Base-by-base conservation (phyloP, 2,329 filamentous ascomycete species). In the Pestalotiopsis sp. region DNA sequence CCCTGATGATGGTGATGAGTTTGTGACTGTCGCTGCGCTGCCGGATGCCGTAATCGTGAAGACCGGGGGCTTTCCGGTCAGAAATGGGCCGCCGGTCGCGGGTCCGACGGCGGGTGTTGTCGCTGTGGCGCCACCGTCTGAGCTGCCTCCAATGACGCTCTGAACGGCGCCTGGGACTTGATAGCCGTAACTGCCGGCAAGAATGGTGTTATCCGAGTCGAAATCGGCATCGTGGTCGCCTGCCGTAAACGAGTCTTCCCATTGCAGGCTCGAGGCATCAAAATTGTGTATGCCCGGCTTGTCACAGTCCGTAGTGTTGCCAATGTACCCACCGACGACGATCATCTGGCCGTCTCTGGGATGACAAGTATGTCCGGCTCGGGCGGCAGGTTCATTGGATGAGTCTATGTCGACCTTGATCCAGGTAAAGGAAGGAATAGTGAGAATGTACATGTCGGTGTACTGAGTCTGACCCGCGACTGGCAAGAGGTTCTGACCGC, bases 401-500 rank as follows among this genome's bases (percentile, higher is more conserved):
- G 78, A 76, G 62, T 68, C 61, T 6, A 82, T 82, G 69, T 91
- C 83, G 26, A 92, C 89, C 73, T 88, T 77, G 68, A 93, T 89
- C 91, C 91, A 93, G 7, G 88, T 91, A 75, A 94, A 94, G 0
- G 88, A 86, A 0, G 91, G 91, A 38, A 94, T 84, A 3, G 90
- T 91, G 35, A 94, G 81, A 69, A 93, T 92, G 88, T 90, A 93
- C 82, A 92, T 88, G 73, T 94, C 91, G 30, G 89, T 86, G 77
- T 93, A 92, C 73, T 88, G 85, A 0, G 78, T 82, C 75, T 88
- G 85, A 39, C 80, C 76, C 66, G 79, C 89, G 68, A 84, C 86
- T 0, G 92, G 91, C 30, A 88, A 83, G 1, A 94, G 82, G 71
- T 92, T 92, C 75, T 94, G 92, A 0, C 92, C 92, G 13, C 91